Evolutionary conservation across 306 rosid species (phyloP).

Genomic region (Hylodesmum podocarpum): DNA sequence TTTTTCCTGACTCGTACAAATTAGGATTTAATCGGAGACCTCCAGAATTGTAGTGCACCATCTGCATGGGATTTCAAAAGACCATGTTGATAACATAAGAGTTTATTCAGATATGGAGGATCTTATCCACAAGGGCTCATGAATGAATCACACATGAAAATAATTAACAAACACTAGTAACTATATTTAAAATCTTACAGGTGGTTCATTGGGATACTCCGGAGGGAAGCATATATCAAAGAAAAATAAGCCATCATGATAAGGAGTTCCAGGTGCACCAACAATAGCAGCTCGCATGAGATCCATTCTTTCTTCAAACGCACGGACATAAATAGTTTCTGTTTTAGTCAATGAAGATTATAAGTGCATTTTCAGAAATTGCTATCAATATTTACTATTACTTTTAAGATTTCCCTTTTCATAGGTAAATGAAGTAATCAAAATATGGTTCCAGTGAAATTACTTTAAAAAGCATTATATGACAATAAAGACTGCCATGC

Average conservation of each 20-base stretch:
- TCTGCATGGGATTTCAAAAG: constrained; percentile 53
- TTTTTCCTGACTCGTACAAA: constrained; percentile 92
- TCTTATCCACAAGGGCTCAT: neutral
- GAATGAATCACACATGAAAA: constrained; percentile 10
- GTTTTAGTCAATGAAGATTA: constrained; percentile 27
- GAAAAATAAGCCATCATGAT: constrained; percentile 87
- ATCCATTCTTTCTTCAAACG: constrained; percentile 89
- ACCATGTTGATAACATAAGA: constrained; percentile 28
- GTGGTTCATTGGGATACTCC: constrained; percentile 82
- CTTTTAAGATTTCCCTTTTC: neutral
- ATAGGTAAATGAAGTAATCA: constrained; percentile 16
- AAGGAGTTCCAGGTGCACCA: constrained; percentile 97
- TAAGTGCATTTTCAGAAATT: constrained; percentile 25
- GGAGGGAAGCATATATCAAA: constrained; percentile 89
- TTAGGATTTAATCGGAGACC: constrained; percentile 92
- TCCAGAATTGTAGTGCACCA: constrained; percentile 85
- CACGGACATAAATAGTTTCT: constrained; percentile 87
- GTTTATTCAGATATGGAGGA: constrained; percentile 10
- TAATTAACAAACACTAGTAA: constrained; percentile 23
- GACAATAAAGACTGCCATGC: neutral
- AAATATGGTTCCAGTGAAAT: neutral
- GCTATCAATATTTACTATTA: neutral
- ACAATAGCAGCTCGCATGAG: constrained; percentile 81
- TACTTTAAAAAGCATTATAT: neutral
- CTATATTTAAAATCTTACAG: constrained; percentile 63